Evolutionary conservation across 768 basidiomycete species (phyloP), one percentile per base, ranked within the genome.

Genomic region (Russula sp.): DNA sequence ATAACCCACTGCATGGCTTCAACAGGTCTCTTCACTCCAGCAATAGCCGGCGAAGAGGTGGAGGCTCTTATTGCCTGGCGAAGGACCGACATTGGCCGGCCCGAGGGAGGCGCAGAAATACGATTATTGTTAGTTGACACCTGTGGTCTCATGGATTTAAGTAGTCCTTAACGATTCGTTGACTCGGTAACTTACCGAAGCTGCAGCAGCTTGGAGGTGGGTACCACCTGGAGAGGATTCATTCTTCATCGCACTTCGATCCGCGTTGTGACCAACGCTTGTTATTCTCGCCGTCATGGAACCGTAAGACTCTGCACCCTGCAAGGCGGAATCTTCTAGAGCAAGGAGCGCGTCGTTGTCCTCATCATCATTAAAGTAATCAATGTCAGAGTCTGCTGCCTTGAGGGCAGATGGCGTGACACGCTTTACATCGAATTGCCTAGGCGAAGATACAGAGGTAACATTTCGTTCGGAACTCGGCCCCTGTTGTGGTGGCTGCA

Each of bases 341-440:
- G 51, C 57, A 57, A 66, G 37, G 44, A 61, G 22, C 6, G 34
- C 53, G 1, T 56, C 58, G 14, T 64, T 55, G 22, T 64, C 49
- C n/a, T 64, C 63, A 32, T 59, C 48, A n/a, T 56, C 51, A 27
- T 59, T 47, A 70, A 67, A 67, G 71, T 72, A 27, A 66, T 71
- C 61, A 64, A 65, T 50, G 53, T 53, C 66, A 16, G 62, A 55
- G 35, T 64, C 58, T 16, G 53, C 48, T 18, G n/a, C 42, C 22
- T 56, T 59, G 44, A 37, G 63, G 34, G 45, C 22, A 14, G 22
- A 22, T 51, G 34, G 42, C 9, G 2, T 10, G 20, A 27, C 48
- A 34, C 39, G 14, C 7, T 49, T 51, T 6, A 6, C 18, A 42
- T 59, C 47, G 6, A 5, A 27, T 37, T 49, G 57, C 48, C 48